Conservation (phyloP, 495 filamentous ascomycete genomes). For the Chaetomium cochliodes region DNA sequence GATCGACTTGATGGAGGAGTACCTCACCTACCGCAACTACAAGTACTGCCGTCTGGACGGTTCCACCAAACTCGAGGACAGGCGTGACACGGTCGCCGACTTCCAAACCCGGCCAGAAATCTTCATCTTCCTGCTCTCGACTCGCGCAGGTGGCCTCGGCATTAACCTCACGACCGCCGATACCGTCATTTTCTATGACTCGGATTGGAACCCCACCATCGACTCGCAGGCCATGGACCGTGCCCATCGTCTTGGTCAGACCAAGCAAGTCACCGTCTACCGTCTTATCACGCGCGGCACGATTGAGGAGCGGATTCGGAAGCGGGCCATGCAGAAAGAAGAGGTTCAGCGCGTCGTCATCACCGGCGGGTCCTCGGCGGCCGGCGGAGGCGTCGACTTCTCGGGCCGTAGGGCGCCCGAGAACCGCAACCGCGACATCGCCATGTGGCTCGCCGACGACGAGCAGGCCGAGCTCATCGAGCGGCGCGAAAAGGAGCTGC, state of each 20-base stretch:
- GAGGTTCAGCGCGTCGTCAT: conserved; percentile 99
- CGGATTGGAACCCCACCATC: conserved; percentile 98
- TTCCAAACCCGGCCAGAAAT: conserved; percentile 92
- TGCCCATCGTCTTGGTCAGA: conserved; percentile 96
- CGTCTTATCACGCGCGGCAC: conserved; percentile 95
- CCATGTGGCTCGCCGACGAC: conserved; percentile 94
- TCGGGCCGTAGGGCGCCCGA: conserved; percentile 79
- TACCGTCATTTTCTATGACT: conserved; percentile 99
- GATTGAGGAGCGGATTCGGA: conserved; percentile 97
- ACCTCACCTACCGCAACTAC: conserved; percentile 96
- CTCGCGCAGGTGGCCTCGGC: conserved; percentile 93
- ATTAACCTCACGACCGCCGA: conserved; percentile 92
- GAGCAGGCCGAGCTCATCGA: conserved; percentile 91
- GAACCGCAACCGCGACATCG: conserved; percentile 92
- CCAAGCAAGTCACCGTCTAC: conserved; percentile 93
- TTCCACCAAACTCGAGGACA: conserved; percentile 96
- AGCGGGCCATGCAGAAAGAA: conserved; percentile 96
- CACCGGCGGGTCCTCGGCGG: conserved; percentile 67
- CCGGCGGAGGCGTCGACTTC: conserved; percentile 70
- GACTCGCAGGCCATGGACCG: conserved; percentile 99
- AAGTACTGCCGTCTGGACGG: conserved; percentile 96
- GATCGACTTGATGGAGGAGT: conserved; percentile 99
- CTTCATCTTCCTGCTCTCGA: conserved; percentile 94
- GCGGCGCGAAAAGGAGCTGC: conserved; percentile 78
- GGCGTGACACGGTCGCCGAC: conserved; percentile 92